A percentile compares a stretch with the other conserved stretches of the same genome.
These are phyloP conservation scores for Peniophora sp. DNA, from an alignment of 1,284 basidiomycete species.

Conservation along the genomic window DNA sequence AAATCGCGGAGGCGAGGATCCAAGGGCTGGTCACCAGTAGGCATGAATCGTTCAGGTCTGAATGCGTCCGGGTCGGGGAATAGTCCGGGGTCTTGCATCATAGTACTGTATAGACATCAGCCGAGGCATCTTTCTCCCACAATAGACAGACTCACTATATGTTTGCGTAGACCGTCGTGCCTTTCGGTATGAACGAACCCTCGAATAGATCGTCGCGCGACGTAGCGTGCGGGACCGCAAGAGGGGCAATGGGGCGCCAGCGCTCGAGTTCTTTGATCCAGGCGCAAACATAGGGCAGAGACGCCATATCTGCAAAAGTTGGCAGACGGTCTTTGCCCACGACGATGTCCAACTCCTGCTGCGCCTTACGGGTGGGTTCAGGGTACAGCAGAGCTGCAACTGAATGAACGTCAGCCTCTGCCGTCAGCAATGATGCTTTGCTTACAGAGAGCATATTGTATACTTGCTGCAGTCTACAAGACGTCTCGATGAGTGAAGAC, in stretches of 20 bases:
- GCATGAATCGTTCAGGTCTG: background rate
- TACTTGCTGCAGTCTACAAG: background rate
- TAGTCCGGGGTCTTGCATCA: background rate
- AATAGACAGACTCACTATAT: background rate
- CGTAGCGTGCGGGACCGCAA: conserved; percentile 1
- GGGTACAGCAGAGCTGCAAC: background rate
- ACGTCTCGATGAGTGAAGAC: background rate
- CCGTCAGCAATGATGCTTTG: no score
- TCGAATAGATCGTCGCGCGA: conserved; percentile 1
- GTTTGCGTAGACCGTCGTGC: background rate
- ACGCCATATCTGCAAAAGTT: background rate
- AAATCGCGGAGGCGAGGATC: background rate
- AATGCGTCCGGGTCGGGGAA: background rate
- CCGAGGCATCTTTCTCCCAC: background rate
- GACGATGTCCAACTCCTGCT: background rate
- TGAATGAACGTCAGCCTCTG: background rate
- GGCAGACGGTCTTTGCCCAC: background rate
- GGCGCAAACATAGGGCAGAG: background rate
- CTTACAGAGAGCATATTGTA: background rate
- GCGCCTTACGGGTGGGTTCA: background rate
- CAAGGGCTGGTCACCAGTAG: background rate
- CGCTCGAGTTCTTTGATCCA: conserved; percentile 1
- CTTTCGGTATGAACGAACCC: conserved; percentile 3
- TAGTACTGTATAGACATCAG: background rate
- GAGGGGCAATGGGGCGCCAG: background rate